Evolutionary conservation across 2,329 filamentous ascomycete genomes (phyloP), one percentile per base, ranked within the genome.

Genomic region (Fusarium tuaranense): DNA sequence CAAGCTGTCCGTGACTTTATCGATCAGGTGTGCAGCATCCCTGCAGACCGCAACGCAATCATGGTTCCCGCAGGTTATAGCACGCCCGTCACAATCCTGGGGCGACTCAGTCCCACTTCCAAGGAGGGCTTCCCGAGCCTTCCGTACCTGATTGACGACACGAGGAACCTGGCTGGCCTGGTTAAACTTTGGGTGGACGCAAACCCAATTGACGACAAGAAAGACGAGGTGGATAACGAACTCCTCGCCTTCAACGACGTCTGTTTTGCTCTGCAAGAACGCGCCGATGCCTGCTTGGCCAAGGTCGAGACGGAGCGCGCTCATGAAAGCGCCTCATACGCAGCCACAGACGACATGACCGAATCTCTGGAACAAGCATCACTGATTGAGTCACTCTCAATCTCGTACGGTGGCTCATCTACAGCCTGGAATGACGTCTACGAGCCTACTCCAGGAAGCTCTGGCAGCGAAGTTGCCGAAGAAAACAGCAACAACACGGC

Each of bases 61-160:
- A 86, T 90, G 10, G 88, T 95, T 10, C 94, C 94, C 2, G 93
- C 95, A 1, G 95, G 94, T 3, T 99, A 98, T 84, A 95, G 94
- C 59, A 98, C 97, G 0, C 97, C 97, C 1, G 91, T 97, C 65
- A 95, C 95, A 12, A 98, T 99, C 71, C 89, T 97, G 48, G 92
- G 92, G 51, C 93, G 97, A 1, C 85, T 98, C 16, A 93, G 94
- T 9, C 91, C 92, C 12, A 92, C 92, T 1, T 94, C 94, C 10
- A 91, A 94, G 66, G 97, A 99, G 84, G 97, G 97, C 0, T 98
- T 98, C 78, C 96, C 95, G 0, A 97, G 94, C 55, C 87, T 99
- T 16, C 97, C 97, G 1, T 98, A 97, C 81, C 89, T 99, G 5
- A 94, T 99, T 71, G 97, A 99, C 77, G 92, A 95, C 72, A 91